These are phyloP conservation scores for Extremus antarcticus DNA, from an alignment of 495 filamentous ascomycete genomes.

Conservation along the genomic window DNA sequence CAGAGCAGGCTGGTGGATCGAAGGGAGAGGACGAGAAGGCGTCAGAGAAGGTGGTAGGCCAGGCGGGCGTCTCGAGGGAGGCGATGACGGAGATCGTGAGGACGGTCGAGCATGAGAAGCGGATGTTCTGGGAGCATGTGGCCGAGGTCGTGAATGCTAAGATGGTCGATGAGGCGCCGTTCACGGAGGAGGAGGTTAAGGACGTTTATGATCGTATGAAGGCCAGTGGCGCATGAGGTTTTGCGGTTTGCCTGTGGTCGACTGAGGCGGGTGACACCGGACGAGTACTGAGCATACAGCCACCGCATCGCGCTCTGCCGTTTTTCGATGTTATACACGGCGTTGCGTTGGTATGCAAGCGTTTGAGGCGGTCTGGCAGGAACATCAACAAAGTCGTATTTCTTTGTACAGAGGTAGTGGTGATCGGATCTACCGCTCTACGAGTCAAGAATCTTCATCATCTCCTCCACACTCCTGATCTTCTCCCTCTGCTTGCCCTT, in stretches of 20 bases:
- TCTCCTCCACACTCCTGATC: conserved; percentile 63
- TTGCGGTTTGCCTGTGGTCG: too few relatives aligned
- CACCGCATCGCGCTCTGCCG: too few relatives aligned
- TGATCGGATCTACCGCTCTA: background rate
- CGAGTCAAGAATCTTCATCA: conserved; percentile 53
- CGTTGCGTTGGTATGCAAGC: too few relatives aligned
- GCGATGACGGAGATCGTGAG: background rate
- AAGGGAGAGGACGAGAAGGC: background rate
- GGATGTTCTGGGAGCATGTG: background rate
- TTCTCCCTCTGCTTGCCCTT: conserved; percentile 78
- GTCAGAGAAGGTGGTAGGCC: background rate
- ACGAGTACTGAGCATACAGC: too few relatives aligned
- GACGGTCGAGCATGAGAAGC: background rate
- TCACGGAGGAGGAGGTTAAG: background rate
- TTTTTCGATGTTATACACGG: too few relatives aligned
- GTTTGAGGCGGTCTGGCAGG: too few relatives aligned
- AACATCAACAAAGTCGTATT: too few relatives aligned
- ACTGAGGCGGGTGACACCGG: too few relatives aligned
- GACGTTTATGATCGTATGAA: background rate
- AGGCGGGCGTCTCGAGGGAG: background rate
- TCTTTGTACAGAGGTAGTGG: too few relatives aligned
- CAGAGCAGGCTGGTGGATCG: too few relatives aligned
- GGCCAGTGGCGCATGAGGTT: background rate
- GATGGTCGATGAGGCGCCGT: background rate
- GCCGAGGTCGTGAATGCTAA: background rate